phyloP scores from a whole-genome alignment of 495 filamentous ascomycete genomes.

The Penicillium roqueforti region DNA sequence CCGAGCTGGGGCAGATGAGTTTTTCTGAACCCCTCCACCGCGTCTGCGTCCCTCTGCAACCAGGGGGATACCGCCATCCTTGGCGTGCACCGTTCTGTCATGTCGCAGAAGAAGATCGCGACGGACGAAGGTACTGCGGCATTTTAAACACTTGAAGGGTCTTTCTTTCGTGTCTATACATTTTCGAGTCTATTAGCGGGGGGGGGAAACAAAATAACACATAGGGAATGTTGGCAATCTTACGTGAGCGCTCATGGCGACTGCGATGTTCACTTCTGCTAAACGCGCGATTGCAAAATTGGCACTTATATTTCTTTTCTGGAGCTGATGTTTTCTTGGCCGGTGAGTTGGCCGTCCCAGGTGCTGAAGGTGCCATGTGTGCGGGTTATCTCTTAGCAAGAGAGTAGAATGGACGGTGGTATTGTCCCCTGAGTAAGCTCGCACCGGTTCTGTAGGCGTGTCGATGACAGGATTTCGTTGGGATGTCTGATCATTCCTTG shows the following conservation, averaged over 20 bases:
- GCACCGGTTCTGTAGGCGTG: constrained; percentile 48
- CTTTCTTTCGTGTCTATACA: constrained; percentile 96
- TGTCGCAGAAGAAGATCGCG: constrained; percentile 94
- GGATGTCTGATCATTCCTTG: constrained; percentile 51
- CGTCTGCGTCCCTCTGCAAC: constrained; percentile 92
- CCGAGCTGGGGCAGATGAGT: constrained; percentile 69
- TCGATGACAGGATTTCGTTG: constrained; percentile 44
- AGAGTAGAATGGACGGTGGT: constrained; percentile 38
- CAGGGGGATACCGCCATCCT: constrained; percentile 93
- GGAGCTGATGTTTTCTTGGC: constrained; percentile 62
- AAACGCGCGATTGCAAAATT: constrained; percentile 96
- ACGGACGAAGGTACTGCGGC: constrained; percentile 96
- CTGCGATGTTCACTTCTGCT: constrained; percentile 96
- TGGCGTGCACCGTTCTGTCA: constrained; percentile 97
- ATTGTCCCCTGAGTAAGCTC: constrained; percentile 51
- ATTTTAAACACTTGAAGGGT: constrained; percentile 97
- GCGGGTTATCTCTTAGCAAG: constrained; percentile 37
- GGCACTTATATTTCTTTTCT: constrained; percentile 98
- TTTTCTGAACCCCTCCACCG: constrained; percentile 58
- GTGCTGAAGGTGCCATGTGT: constrained; percentile 53
- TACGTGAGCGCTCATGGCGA: constrained; percentile 96
- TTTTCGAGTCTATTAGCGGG: constrained; percentile 6
- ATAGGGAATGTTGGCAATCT: constrained; percentile 41
- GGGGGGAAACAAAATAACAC: constrained; percentile 11
- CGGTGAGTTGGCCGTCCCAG: constrained; percentile 56